phyloP scores from a whole-genome alignment of 495 filamentous ascomycete genomes.

The Hypoxylon cercidicola region DNA sequence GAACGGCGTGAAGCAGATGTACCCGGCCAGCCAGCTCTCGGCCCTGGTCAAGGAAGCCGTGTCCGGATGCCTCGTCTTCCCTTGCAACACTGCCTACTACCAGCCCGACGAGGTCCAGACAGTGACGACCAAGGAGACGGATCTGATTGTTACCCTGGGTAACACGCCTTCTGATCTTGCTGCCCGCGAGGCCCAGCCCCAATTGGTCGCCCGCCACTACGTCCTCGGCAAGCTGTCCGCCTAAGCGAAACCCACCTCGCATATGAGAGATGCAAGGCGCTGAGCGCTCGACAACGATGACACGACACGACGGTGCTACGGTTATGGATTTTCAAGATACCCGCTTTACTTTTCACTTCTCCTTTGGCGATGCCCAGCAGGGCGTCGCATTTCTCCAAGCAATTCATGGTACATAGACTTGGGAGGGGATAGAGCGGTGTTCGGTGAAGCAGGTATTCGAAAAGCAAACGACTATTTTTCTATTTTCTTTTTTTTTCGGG shows the following conservation, averaged over 20 bases:
- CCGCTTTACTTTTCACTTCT: conserved; percentile 34
- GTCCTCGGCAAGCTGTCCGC: conserved; percentile 46
- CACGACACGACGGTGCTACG: conserved; percentile 41
- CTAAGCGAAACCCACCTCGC: conserved; percentile 24
- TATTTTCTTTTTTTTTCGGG: conserved; percentile 15
- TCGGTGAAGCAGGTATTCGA: conserved; percentile 18
- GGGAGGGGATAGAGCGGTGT: conserved; percentile 7
- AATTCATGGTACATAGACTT: conserved; percentile 16
- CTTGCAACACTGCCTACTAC: conserved; percentile 62
- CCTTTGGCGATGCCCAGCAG: conserved; percentile 7
- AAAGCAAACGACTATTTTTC: conserved; percentile 1
- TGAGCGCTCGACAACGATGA: conserved; percentile 44
- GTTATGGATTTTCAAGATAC: conserved; percentile 30
- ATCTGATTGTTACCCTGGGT: conserved; percentile 56
- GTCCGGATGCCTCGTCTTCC: conserved; percentile 60
- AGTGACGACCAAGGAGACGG: conserved; percentile 47
- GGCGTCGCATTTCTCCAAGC: conserved; percentile 18
- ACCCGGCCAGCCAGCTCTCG: conserved; percentile 44
- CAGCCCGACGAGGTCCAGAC: conserved; percentile 61
- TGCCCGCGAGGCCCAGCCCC: conserved; percentile 32
- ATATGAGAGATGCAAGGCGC: conserved; percentile 33
- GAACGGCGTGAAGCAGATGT: conserved; percentile 58
- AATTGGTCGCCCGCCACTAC: conserved; percentile 41
- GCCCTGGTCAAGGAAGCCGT: conserved; percentile 33
- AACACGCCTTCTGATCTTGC: conserved; percentile 30